Conservation (phyloP, 2,329 filamentous ascomycete species). For the Neopestalotiopsis sp. region DNA sequence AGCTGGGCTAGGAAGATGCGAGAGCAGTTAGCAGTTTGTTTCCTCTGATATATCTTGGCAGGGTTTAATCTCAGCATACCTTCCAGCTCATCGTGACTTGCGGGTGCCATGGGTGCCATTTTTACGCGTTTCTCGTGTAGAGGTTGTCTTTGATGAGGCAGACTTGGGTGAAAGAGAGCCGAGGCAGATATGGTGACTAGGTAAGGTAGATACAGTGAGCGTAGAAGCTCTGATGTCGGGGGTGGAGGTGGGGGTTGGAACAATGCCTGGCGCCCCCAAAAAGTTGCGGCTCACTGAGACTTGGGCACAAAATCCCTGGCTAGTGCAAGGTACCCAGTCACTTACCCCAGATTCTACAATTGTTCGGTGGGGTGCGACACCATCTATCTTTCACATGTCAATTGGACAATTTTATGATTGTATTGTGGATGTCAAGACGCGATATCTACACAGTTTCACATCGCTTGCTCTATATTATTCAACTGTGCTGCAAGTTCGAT, state of each 20-base stretch:
- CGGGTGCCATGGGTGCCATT: constrained; percentile 41
- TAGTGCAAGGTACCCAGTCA: neutral
- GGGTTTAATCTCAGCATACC: constrained; percentile 29
- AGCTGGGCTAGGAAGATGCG: constrained; percentile 32
- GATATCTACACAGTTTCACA: too few species aligned
- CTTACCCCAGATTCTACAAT: constrained; percentile 2
- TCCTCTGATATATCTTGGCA: neutral
- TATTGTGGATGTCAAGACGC: too few species aligned
- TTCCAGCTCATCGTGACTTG: constrained; percentile 41
- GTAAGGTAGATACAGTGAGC: neutral
- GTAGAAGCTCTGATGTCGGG: neutral
- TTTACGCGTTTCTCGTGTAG: neutral
- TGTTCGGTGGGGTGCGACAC: too few species aligned
- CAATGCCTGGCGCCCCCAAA: neutral
- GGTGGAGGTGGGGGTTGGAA: neutral
- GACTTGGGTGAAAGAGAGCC: too few species aligned
- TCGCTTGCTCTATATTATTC: too few species aligned
- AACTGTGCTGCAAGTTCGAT: too few species aligned
- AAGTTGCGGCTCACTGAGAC: constrained; percentile 1
- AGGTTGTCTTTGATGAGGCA: neutral
- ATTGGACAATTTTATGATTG: too few species aligned
- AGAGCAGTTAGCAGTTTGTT: neutral
- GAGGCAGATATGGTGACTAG: too few species aligned
- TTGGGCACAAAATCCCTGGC: too few species aligned
- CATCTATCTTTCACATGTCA: too few species aligned